Evolutionary conservation across 2,329 filamentous ascomycete species (phyloP), one percentile per base, ranked within the genome.

Genomic region (Aspergillus floridensis): DNA sequence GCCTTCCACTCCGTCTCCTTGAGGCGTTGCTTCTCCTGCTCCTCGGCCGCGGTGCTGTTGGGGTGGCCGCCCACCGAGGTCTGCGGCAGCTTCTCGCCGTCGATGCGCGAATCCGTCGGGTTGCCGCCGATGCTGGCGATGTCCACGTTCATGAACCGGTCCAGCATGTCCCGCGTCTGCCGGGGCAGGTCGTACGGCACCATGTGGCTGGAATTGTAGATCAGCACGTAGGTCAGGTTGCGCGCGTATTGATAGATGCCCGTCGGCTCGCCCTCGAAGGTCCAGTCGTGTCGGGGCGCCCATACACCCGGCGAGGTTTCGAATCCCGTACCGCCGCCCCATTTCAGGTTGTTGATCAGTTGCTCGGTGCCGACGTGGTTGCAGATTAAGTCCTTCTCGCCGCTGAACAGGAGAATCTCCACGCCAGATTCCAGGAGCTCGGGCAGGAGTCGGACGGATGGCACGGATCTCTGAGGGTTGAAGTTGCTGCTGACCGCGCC

Each of bases 161-260:
- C 93, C 16, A 99, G 86, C 95, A 99, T 99, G 74, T 98, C 95
- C 62, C 93, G 86, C 21, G 88, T 90, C 61, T 92, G 88, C 51
- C 92, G 87, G 1, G 93, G 88, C 68, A 90, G 90, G 76, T 99
- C 93, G 71, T 95, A 98, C 0, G 95, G 96, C 1, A 99, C 95
- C 95, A 99, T 99, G 76, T 99, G 95, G 53, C 91, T 96, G 16
- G 92, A 88, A 75, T 99, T 96, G 81, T 96, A 91, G 78, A 98
- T 96, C 46, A 96, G 82, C 32, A 99, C 88, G 72, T 99, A 99
- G 0, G 95, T 97, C 62, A 99, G 79, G 77, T 99, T 99, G 65
- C 96, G 88, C 1, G 95, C 93, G 73, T 92, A 86, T 76, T 99
- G 96, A 82, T 93, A 99, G 71, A 96, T 91, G 24, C 95, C 95